These are phyloP conservation scores for Sporisorium iseilematis-ciliati DNA, from an alignment of 1,284 basidiomycete species.

Conservation along the genomic window DNA sequence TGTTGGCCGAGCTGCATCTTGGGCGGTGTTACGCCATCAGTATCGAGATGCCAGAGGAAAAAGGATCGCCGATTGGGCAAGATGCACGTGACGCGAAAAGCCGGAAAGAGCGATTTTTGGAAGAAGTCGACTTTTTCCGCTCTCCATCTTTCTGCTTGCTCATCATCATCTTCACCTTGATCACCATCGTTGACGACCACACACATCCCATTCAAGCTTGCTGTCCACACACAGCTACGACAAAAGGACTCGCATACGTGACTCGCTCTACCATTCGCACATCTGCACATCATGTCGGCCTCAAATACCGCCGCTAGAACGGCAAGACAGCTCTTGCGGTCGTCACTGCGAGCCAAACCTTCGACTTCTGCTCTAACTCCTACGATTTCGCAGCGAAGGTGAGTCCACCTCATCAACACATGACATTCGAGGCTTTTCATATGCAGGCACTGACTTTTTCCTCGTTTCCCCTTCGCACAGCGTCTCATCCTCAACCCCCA, in stretches of 20 bases:
- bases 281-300: constrained; percentile 16
- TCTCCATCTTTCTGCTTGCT: neutral
- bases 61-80: constrained; percentile 1
- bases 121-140: constrained; percentile 2
- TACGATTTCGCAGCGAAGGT: constrained; percentile 18
- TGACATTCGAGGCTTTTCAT: neutral
- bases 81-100: constrained; percentile 1
- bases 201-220: neutral
- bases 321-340: constrained; percentile 28
- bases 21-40: neutral
- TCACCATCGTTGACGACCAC: neutral
- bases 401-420: neutral
- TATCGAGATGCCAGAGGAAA: neutral
- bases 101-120: neutral
- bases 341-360: constrained; percentile 8
- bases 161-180: constrained; percentile 8
- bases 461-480: constrained; percentile 4
- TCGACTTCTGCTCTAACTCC: constrained; percentile 23
- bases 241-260: neutral
- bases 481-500: constrained; percentile 32
- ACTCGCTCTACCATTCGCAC: neutral
- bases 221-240: neutral
- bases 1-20: neutral
- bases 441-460: neutral
- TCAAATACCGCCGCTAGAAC: constrained; percentile 26